Conservation (phyloP, 306 rosid species). For the Vigna angularis region DNA sequence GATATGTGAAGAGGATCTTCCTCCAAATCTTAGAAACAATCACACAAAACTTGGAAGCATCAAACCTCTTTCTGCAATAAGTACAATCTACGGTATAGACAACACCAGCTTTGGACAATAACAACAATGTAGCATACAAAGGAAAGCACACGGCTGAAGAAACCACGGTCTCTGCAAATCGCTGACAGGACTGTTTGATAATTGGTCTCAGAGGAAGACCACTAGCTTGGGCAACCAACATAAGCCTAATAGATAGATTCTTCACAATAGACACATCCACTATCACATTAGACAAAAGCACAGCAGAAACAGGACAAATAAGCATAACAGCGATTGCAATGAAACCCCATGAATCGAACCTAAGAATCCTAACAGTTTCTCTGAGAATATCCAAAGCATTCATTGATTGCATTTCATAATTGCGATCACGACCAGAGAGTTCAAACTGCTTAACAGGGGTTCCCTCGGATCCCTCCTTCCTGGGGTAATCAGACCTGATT, state of each 20-base stretch:
- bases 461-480: slow-evolving; percentile 66
- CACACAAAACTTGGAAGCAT: slow-evolving; percentile 61
- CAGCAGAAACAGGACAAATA: slow-evolving; percentile 85
- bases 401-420: slow-evolving; percentile 64
- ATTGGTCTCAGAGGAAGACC: slow-evolving; percentile 87
- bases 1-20: slow-evolving; percentile 70
- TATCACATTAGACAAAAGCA: slow-evolving; percentile 70
- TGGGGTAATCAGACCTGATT: slow-evolving; percentile 56
- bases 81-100: slow-evolving; percentile 89
- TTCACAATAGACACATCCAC: slow-evolving; percentile 72
- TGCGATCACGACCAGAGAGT: slow-evolving; percentile 42
- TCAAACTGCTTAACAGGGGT: slow-evolving; percentile 49
- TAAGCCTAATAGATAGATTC: slow-evolving; percentile 69
- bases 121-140: slow-evolving; percentile 65
- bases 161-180: slow-evolving; percentile 69
- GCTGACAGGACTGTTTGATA: slow-evolving; percentile 80
- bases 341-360: slow-evolving; percentile 82
- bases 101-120: slow-evolving; percentile 81
- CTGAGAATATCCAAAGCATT: slow-evolving; percentile 89
- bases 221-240: slow-evolving; percentile 79
- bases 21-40: slow-evolving; percentile 74
- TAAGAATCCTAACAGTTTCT: slow-evolving; percentile 82
- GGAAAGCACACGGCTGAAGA: slow-evolving; percentile 75
- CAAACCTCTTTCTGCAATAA: slow-evolving; percentile 71
- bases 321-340: slow-evolving; percentile 66